These are phyloP conservation scores for Scenedesmus sp. DNA, from an alignment of 163 green algal species.

Conservation along the genomic window DNA sequence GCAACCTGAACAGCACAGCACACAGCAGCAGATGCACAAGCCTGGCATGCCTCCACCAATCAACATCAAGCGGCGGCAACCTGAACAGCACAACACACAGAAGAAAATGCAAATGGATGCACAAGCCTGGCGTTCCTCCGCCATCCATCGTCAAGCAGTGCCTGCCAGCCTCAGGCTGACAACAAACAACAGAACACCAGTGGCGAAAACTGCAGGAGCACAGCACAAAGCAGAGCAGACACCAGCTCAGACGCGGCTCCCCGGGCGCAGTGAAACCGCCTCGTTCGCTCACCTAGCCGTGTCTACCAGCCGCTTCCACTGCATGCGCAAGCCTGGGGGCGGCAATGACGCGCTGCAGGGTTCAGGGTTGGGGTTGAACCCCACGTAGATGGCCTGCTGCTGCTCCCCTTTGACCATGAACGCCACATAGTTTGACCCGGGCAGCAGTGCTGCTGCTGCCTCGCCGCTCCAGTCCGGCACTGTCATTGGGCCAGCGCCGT, in stretches of 20 bases:
- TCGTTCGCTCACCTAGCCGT: constrained; percentile 10
- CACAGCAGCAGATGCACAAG: background rate
- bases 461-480: constrained; percentile 55
- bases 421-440: constrained; percentile 50
- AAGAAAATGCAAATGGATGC: no score
- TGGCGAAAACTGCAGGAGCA: background rate
- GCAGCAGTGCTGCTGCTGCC: constrained; percentile 13
- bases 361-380: constrained; percentile 54
- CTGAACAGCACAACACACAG: background rate
- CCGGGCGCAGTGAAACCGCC: no score
- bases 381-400: constrained; percentile 49
- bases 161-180: background rate
- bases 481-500: background rate
- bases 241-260: no score
- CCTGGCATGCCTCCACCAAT: no score
- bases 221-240: background rate
- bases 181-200: background rate
- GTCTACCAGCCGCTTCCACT: constrained; percentile 51
- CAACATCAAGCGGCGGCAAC: background rate
- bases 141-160: no score
- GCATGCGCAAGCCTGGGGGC: background rate
- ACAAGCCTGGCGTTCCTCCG: background rate
- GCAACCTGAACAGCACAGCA: constrained; percentile 12
- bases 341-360: constrained; percentile 28
- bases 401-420: constrained; percentile 35